These are phyloP conservation scores for Acer negundo DNA, from an alignment of 345 rosid species.

Conservation along the genomic window DNA sequence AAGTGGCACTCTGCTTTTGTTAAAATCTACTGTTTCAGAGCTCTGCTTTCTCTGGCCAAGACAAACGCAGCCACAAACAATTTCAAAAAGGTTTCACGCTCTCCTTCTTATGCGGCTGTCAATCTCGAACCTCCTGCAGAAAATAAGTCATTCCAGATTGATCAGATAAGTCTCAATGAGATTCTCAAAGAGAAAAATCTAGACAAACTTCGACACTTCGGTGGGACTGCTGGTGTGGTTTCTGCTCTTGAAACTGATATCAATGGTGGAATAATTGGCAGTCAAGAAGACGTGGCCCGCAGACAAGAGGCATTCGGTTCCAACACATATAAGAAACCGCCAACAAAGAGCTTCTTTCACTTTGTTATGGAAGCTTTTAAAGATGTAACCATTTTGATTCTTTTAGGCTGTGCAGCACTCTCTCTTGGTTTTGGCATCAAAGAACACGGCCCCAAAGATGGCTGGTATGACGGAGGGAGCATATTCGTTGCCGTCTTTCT, in stretches of 20 bases:
- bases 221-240: constrained; percentile 28
- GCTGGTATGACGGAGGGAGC: constrained; percentile 42
- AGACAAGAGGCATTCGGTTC: constrained; percentile 34
- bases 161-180: constrained; percentile 18
- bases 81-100: constrained; percentile 13
- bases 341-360: constrained; percentile 23
- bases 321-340: constrained; percentile 39
- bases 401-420: constrained; percentile 31
- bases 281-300: constrained; percentile 22
- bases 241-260: constrained; percentile 19
- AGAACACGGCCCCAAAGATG: constrained; percentile 26
- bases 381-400: constrained; percentile 27
- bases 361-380: constrained; percentile 28
- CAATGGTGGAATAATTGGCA: constrained; percentile 22
- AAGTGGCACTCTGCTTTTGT: constrained; percentile 58
- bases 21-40: constrained; percentile 52
- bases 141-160: constrained; percentile 15
- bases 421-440: constrained; percentile 33
- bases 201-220: neutral
- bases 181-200: constrained; percentile 25
- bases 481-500: constrained; percentile 30
- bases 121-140: neutral
- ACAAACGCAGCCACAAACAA: neutral
- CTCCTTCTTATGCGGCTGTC: constrained; percentile 22
- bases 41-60: constrained; percentile 32